Percentiles rank a stretch among this genome's conserved stretches.
Conservation (phyloP, 192 early-diverging fungal genomes). For the Neocallimastix lanati region DNA sequence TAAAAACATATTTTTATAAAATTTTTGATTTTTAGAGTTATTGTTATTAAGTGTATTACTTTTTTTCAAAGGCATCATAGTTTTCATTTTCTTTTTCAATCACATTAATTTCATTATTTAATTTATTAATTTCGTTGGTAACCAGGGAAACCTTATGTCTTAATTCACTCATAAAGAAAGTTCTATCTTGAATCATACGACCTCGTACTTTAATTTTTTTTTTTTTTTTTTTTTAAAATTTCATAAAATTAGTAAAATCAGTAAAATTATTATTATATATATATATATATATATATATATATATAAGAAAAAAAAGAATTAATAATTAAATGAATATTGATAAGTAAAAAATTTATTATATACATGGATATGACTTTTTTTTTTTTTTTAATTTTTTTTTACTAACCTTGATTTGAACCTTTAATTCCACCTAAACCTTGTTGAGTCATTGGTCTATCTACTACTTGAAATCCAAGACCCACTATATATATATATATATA, state of each 20-base stretch:
- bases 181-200: slow-evolving; percentile 25
- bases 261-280: too few relatives aligned
- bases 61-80: slow-evolving; percentile 25
- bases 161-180: slow-evolving; percentile 31
- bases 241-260: too few relatives aligned
- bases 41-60: too few relatives aligned
- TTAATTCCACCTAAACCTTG: slow-evolving; percentile 37
- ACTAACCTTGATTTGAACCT: background rate
- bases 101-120: slow-evolving; percentile 20
- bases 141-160: slow-evolving; percentile 24
- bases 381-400: background rate
- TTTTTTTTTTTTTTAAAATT: background rate
- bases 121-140: slow-evolving; percentile 16
- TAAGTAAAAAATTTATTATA: too few relatives aligned
- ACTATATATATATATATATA: background rate
- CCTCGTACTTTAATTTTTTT: slow-evolving; percentile 12
- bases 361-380: too few relatives aligned
- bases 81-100: slow-evolving; percentile 27
- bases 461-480: background rate
- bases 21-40: too few relatives aligned
- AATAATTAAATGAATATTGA: too few relatives aligned
- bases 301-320: too few relatives aligned
- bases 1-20: too few relatives aligned
- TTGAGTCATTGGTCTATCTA: slow-evolving; percentile 36
- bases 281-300: too few relatives aligned